Conservation (phyloP, 2,329 filamentous ascomycete species). For the Trichophyton simii region DNA sequence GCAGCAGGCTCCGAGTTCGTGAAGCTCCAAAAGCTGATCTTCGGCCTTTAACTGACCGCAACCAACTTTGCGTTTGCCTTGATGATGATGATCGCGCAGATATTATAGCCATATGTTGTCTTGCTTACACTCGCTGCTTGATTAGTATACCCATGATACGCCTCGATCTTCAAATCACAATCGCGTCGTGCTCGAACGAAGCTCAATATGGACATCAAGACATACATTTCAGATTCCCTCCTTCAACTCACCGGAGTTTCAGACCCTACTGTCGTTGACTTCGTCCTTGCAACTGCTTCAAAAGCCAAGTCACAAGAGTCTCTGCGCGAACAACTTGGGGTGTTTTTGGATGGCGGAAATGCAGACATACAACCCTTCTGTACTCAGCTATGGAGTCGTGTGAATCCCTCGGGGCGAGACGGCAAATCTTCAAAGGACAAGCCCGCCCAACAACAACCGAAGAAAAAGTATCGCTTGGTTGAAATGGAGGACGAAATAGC, state of each 20-base stretch:
- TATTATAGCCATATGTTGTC: background rate
- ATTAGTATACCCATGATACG: background rate
- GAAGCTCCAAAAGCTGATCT: background rate
- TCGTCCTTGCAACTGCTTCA: slow-evolving; percentile 43
- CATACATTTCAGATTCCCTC: slow-evolving; percentile 39
- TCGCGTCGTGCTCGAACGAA: background rate
- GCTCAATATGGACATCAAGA: slow-evolving; percentile 27
- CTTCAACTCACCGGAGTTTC: slow-evolving; percentile 44
- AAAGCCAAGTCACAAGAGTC: slow-evolving; percentile 37
- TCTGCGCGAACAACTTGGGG: slow-evolving; percentile 40
- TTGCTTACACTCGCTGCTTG: background rate
- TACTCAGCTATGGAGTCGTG: slow-evolving; percentile 33
- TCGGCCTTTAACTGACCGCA: background rate
- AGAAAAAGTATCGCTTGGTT: slow-evolving; percentile 42
- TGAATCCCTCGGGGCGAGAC: slow-evolving; percentile 16
- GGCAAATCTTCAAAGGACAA: slow-evolving; percentile 12
- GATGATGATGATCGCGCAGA: background rate
- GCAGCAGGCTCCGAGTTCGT: background rate
- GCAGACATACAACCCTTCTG: slow-evolving; percentile 38
- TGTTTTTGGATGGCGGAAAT: slow-evolving; percentile 39
- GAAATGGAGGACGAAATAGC: slow-evolving; percentile 41
- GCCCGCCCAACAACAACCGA: slow-evolving; percentile 21
- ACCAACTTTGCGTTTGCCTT: background rate
- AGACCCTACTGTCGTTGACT: slow-evolving; percentile 45
- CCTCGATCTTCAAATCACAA: background rate